phyloP scores from a whole-genome alignment of 2,329 filamentous ascomycete species.

The Fusarium sp. region DNA sequence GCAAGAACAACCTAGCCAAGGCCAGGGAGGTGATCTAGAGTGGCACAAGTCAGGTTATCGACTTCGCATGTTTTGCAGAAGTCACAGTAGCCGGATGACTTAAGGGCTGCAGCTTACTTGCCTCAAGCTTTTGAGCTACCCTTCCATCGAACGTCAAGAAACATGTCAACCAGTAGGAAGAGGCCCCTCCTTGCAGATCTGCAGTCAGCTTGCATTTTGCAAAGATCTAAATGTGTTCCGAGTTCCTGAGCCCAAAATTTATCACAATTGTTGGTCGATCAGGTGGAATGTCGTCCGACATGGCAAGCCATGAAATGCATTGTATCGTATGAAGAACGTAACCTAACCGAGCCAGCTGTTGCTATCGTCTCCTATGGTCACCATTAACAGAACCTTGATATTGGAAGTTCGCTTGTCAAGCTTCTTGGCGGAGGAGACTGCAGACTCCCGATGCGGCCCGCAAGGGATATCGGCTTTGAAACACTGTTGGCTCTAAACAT shows the following conservation, averaged over 20 bases:
- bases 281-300: neutral
- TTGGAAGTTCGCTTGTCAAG: neutral
- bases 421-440: neutral
- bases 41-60: neutral
- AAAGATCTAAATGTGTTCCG: neutral
- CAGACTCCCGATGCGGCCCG: constrained; percentile 1
- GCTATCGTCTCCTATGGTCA: neutral
- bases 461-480: neutral
- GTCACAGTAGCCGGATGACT: neutral
- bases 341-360: neutral
- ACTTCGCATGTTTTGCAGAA: neutral
- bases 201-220: neutral
- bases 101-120: neutral
- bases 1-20: neutral
- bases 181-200: neutral
- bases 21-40: neutral
- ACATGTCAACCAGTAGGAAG: neutral
- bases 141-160: neutral
- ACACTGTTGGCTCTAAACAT: constrained; percentile 17
- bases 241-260: neutral
- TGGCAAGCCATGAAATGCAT: neutral
- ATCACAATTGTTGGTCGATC: neutral
- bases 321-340: neutral
- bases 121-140: neutral
- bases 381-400: neutral